Conservation (phyloP, 768 basidiomycete genomes). For the Leccinum longicurvipes region DNA sequence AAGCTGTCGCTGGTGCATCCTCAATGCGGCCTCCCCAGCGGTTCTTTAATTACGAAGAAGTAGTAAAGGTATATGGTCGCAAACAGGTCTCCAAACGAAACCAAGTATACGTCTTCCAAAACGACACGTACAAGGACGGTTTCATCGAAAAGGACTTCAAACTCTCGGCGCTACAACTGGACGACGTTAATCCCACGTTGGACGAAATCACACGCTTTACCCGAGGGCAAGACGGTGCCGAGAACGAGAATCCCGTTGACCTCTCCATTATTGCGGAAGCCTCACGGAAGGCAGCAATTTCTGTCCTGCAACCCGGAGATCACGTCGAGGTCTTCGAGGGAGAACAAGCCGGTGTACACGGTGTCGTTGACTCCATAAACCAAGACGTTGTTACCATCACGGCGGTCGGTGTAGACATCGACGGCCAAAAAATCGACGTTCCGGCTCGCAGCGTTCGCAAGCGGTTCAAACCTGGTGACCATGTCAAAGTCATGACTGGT, state of each 20-base stretch:
- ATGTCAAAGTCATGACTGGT: constrained; percentile 97
- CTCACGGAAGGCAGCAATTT: constrained; percentile 84
- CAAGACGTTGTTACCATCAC: constrained; percentile 85
- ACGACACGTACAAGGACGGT: constrained; percentile 91
- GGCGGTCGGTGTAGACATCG: constrained; percentile 77
- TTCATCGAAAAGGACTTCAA: constrained; percentile 97
- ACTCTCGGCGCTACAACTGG: constrained; percentile 68
- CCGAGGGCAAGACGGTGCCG: constrained; percentile 66
- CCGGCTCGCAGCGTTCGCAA: constrained; percentile 89
- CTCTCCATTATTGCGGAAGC: constrained; percentile 91
- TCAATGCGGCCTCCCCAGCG: constrained; percentile 85
- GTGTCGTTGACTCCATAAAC: constrained; percentile 85
- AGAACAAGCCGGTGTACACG: constrained; percentile 90
- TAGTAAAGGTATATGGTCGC: constrained; percentile 78
- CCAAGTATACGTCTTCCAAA: constrained; percentile 80
- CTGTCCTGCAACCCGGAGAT: constrained; percentile 95
- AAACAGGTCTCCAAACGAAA: constrained; percentile 73
- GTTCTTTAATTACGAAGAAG: constrained; percentile 93
- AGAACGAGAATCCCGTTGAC: constrained; percentile 71
- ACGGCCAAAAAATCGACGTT: constrained; percentile 82
- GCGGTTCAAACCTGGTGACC: constrained; percentile 94
- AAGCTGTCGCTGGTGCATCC: constrained; percentile 44
- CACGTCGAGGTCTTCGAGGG: constrained; percentile 97
- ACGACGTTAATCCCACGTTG: constrained; percentile 91
- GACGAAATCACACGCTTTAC: constrained; percentile 95